Conservation (phyloP, 75 land plant genomes). For the Sequoia sempervirens region DNA sequence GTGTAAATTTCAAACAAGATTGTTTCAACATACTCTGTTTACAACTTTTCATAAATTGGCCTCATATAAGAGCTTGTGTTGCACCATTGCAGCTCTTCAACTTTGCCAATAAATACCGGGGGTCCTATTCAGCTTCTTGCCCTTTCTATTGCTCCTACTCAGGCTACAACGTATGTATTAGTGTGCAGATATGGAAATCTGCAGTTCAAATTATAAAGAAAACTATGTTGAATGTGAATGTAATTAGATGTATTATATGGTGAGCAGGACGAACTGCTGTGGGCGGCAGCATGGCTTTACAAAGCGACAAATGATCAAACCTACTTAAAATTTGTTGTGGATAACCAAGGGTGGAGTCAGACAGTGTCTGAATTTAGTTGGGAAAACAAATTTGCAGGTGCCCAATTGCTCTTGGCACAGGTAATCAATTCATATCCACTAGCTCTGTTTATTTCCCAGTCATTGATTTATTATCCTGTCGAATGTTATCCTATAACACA, state of each 20-base stretch:
- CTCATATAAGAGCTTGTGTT: neutral
- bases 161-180: conserved; percentile 38
- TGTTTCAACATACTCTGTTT: too few species aligned
- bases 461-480: neutral
- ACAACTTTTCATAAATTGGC: too few species aligned
- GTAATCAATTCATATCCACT: conserved; percentile 5
- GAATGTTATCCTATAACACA: too few species aligned
- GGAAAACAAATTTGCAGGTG: conserved; percentile 44
- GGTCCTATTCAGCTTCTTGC: conserved; percentile 33
- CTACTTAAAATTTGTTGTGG: conserved; percentile 16
- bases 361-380: conserved; percentile 33
- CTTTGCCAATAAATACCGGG: conserved; percentile 45
- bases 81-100: conserved; percentile 33
- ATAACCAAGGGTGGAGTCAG: conserved; percentile 18
- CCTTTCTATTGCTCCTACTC: conserved; percentile 62
- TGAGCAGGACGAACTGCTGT: conserved; percentile 51
- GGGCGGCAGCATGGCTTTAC: conserved; percentile 62
- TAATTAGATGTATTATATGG: neutral
- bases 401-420: conserved; percentile 24
- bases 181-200: neutral
- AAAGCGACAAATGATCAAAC: conserved; percentile 24
- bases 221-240: too few species aligned
- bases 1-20: neutral
- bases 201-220: too few species aligned
- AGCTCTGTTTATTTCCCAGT: neutral